Conservation (phyloP, 2,329 filamentous ascomycete genomes). For the Fusarium pseudocircinatum region DNA sequence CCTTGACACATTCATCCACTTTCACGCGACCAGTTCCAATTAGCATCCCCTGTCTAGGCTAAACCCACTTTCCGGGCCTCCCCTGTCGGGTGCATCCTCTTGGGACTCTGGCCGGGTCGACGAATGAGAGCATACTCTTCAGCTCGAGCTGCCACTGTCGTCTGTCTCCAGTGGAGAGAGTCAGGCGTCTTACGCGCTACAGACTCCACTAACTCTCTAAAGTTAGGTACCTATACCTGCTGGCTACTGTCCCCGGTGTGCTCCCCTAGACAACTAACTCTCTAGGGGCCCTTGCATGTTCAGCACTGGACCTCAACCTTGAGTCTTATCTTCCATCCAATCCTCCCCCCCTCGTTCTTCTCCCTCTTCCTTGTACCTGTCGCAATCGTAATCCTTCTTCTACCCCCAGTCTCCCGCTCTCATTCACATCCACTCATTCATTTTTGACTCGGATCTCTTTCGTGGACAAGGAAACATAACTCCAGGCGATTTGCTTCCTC, state of each 20-base stretch:
- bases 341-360: slow-evolving; percentile 28
- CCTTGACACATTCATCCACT: slow-evolving; percentile 16
- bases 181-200: slow-evolving; percentile 17
- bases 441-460: slow-evolving; percentile 38
- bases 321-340: slow-evolving; percentile 33
- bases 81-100: slow-evolving; percentile 26
- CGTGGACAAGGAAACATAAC: slow-evolving; percentile 42
- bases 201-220: slow-evolving; percentile 26
- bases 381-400: slow-evolving; percentile 33
- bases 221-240: slow-evolving; percentile 19
- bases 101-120: slow-evolving; percentile 2
- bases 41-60: slow-evolving; percentile 15
- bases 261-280: slow-evolving; percentile 1
- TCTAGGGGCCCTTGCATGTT: not conserved
- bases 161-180: slow-evolving; percentile 7
- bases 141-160: slow-evolving; percentile 6
- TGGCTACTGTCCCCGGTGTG: slow-evolving; percentile 3
- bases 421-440: slow-evolving; percentile 36
- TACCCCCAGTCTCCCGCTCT: slow-evolving; percentile 40
- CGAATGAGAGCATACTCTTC: slow-evolving; percentile 8
- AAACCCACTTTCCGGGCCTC: slow-evolving; percentile 28
- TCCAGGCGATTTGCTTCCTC: slow-evolving; percentile 42
- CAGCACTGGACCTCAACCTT: not conserved
- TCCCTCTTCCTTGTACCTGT: slow-evolving; percentile 13
- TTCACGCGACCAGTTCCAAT: slow-evolving; percentile 21